Percentiles rank a stretch among this genome's conserved stretches.
phyloP scores from a whole-genome alignment of 163 green algal species.

The Trebouxiophyceae sp. region DNA sequence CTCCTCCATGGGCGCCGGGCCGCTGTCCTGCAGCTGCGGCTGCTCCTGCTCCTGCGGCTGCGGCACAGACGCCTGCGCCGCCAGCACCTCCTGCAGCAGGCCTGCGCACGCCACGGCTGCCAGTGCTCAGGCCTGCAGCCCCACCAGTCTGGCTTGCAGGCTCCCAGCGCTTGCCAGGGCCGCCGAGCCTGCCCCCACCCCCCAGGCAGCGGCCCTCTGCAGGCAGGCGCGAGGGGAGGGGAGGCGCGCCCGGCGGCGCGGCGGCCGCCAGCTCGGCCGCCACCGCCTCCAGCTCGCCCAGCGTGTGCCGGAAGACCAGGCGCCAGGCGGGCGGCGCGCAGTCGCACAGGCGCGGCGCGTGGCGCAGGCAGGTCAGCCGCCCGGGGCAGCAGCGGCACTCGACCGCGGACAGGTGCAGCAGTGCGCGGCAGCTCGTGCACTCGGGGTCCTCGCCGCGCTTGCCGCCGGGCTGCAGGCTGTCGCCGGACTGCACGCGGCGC shows the following conservation, averaged over 20 bases:
- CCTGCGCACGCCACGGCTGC: too few species aligned
- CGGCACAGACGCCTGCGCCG: too few species aligned
- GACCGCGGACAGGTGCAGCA: constrained; percentile 54
- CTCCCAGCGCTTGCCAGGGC: too few species aligned
- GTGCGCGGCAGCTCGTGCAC: constrained; percentile 65
- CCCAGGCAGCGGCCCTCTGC: too few species aligned
- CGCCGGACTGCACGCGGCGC: constrained; percentile 1
- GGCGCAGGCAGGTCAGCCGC: constrained; percentile 52
- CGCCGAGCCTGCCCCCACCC: too few species aligned
- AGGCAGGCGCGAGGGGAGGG: too few species aligned
- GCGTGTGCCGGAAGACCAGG: constrained; percentile 61
- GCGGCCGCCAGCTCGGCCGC: constrained; percentile 2
- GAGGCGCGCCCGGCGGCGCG: constrained; percentile 13
- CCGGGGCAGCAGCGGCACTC: constrained; percentile 57
- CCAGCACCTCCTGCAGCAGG: too few species aligned
- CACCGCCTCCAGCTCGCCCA: constrained; percentile 51
- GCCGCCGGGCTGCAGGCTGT: constrained; percentile 25
- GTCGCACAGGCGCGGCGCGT: constrained; percentile 61
- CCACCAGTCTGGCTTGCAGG: too few species aligned
- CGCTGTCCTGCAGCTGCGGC: too few species aligned
- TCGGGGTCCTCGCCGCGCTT: constrained; percentile 46
- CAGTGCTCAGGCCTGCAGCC: too few species aligned
- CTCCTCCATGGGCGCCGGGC: too few species aligned
- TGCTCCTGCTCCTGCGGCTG: too few species aligned
- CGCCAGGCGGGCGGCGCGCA: constrained; percentile 35